phyloP scores from a whole-genome alignment of 768 basidiomycete genomes.

The Pisolithus sp. region DNA sequence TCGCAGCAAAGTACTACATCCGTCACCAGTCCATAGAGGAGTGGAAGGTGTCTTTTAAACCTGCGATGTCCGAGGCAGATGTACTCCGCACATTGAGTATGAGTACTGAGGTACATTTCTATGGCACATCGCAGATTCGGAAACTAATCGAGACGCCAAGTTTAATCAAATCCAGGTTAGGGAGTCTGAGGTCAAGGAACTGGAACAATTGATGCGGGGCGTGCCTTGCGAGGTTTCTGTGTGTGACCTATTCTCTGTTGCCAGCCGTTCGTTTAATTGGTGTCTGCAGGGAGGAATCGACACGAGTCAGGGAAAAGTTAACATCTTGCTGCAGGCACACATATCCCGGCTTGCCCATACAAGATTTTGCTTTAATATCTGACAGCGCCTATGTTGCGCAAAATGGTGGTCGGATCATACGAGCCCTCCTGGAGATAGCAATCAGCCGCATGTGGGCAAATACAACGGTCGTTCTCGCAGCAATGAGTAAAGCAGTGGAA shows the following conservation, averaged over 20 bases:
- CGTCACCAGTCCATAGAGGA: conserved; percentile 78
- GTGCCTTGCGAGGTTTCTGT: conserved; percentile 82
- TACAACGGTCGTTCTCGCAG: conserved; percentile 72
- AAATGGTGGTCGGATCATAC: conserved; percentile 88
- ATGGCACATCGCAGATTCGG: background rate
- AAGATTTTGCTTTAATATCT: conserved; percentile 95
- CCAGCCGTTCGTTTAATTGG: background rate
- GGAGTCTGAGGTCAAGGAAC: conserved; percentile 82
- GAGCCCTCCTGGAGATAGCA: conserved; percentile 92
- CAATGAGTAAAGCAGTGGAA: conserved; percentile 90
- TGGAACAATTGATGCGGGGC: conserved; percentile 59
- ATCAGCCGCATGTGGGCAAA: conserved; percentile 90
- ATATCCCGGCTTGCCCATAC: conserved; percentile 75
- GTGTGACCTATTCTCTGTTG: conserved; percentile 10
- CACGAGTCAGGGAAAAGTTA: conserved; percentile 79
- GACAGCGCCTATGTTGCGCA: conserved; percentile 93
- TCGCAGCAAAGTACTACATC: conserved; percentile 96
- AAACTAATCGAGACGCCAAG: conserved; percentile 32
- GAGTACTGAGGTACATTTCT: conserved; percentile 74
- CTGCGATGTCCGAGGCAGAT: conserved; percentile 90
- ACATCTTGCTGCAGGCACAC: conserved; percentile 86
- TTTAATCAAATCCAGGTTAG: conserved; percentile 94
- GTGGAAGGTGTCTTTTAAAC: conserved; percentile 73
- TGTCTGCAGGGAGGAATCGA: conserved; percentile 54
- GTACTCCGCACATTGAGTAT: conserved; percentile 77